These are phyloP conservation scores for Drosera capensis DNA, from an alignment of 148 eudicot genomes.

Conservation along the genomic window DNA sequence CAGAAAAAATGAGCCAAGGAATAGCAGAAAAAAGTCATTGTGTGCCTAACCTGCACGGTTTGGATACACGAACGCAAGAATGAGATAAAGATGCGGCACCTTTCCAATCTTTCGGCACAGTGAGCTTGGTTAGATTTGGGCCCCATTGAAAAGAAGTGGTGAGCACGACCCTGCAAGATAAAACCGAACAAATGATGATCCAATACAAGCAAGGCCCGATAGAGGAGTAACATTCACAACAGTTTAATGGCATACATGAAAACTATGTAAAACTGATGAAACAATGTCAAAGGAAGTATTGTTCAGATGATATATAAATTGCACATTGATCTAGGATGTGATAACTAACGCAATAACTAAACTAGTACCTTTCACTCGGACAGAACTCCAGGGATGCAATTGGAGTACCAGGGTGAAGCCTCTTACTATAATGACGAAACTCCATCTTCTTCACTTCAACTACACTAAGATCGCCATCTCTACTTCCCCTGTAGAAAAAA, in stretches of 20 bases:
- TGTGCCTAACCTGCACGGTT: too few species aligned
- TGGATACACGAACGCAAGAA: neutral
- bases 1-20: neutral
- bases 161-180: slow-evolving; percentile 59
- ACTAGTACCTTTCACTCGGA: slow-evolving; percentile 97
- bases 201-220: too few species aligned
- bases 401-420: slow-evolving; percentile 73
- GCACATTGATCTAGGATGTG: too few species aligned
- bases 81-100: slow-evolving; percentile 1
- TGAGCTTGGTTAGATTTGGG: slow-evolving; percentile 7
- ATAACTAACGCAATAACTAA: too few species aligned
- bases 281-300: too few species aligned
- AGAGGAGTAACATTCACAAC: too few species aligned
- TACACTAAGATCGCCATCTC: slow-evolving; percentile 90
- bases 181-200: too few species aligned
- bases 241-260: too few species aligned
- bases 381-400: slow-evolving; percentile 70
- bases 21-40: neutral
- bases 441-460: slow-evolving; percentile 78
- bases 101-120: slow-evolving; percentile 15
- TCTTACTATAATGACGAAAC: slow-evolving; percentile 70
- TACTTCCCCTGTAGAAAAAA: slow-evolving; percentile 54
- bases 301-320: too few species aligned
- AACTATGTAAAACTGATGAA: too few species aligned
- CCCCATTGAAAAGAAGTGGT: slow-evolving; percentile 54